Base-by-base conservation (phyloP, 139 green algal genomes). In the Bryopsis sp. region DNA sequence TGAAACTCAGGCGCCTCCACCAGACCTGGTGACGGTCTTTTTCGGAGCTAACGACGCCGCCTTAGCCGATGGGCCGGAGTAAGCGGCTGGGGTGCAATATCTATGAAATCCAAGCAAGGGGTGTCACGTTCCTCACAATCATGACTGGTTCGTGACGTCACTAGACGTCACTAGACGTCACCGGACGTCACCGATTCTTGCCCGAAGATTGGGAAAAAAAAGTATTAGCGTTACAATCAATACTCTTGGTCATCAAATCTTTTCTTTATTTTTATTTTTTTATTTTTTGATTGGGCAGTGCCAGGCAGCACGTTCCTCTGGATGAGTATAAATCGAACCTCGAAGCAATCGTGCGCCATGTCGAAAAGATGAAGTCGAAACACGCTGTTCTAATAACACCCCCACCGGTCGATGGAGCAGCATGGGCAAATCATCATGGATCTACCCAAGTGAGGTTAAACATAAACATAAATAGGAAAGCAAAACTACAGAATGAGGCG, bases 21-120 rank as follows among this genome's bases (percentile, higher is more conserved):
- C 71, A n/a, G 60, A 62, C 29, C 76, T 95, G 24, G 76, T 81
- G 5, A 90, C 87, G 0, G 62, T 97, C 0, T 97, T 87, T 47
- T 92, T 97, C 64, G 92, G 92, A 4, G 92, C 92, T 36, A 97
- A 97, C 64, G 92, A 97, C 65, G 88, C 89, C 2, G 88, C 87
- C 2, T 65, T 90, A 35, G 81, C 85, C 0, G 81, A 85, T 2
- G 69, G 82, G 22, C 65, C 70, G 34, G 78, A 70, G 79, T 85
- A 34, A n/a, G n/a, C 43, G 43, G 19, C 19, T 54, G 43, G 43
- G 60, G 63, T 39, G 11, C 15, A 2, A 29, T 26, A 38, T 39
- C 43, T 11, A 54, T 26, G 43, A 54, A 54, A 54, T 26, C 19
- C 19, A 19, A 19, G 15, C 11, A 11, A 54, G 43, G 15, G 15